These are phyloP conservation scores for Debaryomyces tyrocola DNA, from an alignment of 805 yeast genomes.

Conservation along the genomic window DNA sequence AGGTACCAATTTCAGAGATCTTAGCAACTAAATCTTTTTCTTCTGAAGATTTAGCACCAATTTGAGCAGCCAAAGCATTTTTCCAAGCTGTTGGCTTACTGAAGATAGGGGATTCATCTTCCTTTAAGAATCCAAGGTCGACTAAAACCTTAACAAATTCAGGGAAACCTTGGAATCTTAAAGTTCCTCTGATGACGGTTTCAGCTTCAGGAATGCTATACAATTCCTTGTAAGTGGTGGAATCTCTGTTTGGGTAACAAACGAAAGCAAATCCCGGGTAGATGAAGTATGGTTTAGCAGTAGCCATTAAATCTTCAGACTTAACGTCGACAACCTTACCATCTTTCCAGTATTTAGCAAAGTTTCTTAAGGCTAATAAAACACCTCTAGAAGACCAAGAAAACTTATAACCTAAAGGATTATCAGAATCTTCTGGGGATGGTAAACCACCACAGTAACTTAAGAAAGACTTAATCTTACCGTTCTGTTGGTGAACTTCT, in stretches of 20 bases:
- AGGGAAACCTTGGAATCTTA: conserved; percentile 98
- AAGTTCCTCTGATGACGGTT: conserved; percentile 94
- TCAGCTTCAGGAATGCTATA: conserved; percentile 97
- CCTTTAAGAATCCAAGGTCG: conserved; percentile 89
- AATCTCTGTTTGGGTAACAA: conserved; percentile 97
- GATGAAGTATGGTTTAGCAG: conserved; percentile 93
- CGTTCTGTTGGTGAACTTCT: conserved; percentile 89
- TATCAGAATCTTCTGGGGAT: conserved; percentile 96
- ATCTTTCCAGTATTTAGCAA: conserved; percentile 85
- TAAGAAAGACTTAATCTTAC: conserved; percentile 90
- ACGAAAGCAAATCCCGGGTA: conserved; percentile 95
- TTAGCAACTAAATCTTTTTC: conserved; percentile 75
- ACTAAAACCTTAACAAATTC: conserved; percentile 94
- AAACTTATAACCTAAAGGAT: conserved; percentile 97
- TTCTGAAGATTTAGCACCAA: conserved; percentile 69
- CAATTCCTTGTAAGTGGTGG: conserved; percentile 88
- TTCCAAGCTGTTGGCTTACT: conserved; percentile 72
- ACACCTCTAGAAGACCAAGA: conserved; percentile 99
- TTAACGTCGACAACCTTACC: conserved; percentile 78
- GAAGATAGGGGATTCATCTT: conserved; percentile 64
- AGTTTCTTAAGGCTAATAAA: conserved; percentile 88
- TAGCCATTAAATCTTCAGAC: conserved; percentile 90
- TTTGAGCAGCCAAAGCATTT: conserved; percentile 72
- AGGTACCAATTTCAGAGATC: conserved; percentile 74
- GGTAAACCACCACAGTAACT: conserved; percentile 99